Evolutionary conservation across 2,329 filamentous ascomycete species (phyloP).

Genomic region (Didymella arachidicola): DNA sequence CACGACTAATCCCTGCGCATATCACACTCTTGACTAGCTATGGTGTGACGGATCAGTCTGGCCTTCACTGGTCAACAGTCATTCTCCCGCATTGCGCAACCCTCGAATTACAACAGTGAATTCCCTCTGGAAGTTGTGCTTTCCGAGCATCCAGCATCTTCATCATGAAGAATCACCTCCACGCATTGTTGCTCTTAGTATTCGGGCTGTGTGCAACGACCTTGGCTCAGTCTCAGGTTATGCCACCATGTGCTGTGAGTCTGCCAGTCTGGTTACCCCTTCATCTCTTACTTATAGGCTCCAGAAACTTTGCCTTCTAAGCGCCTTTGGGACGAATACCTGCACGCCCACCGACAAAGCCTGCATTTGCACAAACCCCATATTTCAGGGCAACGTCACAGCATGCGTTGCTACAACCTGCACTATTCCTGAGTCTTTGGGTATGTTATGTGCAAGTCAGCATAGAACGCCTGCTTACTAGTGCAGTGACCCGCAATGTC

Average conservation of each 20-base stretch:
- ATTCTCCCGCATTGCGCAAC: conserved; percentile 9
- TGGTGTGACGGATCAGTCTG: conserved; percentile 10
- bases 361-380: conserved; percentile 35
- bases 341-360: conserved; percentile 30
- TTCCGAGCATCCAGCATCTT: not conserved
- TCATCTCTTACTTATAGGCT: conserved; percentile 5
- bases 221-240: conserved; percentile 16
- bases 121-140: conserved; percentile 1
- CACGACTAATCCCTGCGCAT: conserved; percentile 12
- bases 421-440: conserved; percentile 33
- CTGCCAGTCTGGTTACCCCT: not conserved
- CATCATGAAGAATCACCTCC: conserved; percentile 15
- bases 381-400: conserved; percentile 32
- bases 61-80: conserved; percentile 12
- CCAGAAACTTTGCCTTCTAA: conserved; percentile 18
- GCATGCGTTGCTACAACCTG: conserved; percentile 30
- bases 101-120: not conserved
- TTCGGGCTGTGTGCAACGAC: conserved; percentile 15
- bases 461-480: not conserved
- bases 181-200: conserved; percentile 9
- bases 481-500: conserved; percentile 52
- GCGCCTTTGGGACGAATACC: conserved; percentile 23
- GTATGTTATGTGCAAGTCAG: conserved; percentile 13
- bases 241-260: conserved; percentile 31
- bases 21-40: conserved; percentile 10